Evolutionary conservation across 2,329 filamentous ascomycete genomes (phyloP).

Genomic region (Corniculantispora saksenae): DNA sequence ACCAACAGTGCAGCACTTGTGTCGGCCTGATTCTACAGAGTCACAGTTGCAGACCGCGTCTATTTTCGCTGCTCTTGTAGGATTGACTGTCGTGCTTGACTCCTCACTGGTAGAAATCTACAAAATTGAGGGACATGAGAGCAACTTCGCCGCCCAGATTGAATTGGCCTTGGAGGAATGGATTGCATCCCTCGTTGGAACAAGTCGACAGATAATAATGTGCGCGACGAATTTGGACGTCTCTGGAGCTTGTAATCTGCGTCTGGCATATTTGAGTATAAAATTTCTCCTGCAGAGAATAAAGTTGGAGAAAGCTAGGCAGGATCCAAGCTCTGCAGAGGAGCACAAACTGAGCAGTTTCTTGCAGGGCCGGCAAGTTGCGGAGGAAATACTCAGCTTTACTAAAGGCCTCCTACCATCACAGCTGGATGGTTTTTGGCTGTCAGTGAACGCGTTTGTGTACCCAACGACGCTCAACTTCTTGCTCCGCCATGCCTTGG

Average conservation of each 20-base stretch:
- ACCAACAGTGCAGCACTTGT: constrained; percentile 40
- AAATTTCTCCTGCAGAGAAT: constrained; percentile 50
- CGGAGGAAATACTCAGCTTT: constrained; percentile 51
- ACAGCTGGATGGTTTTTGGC: constrained; percentile 52
- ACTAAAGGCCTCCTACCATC: constrained; percentile 45
- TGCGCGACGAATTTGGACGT: constrained; percentile 42
- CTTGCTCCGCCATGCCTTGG: constrained; percentile 48
- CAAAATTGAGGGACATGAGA: constrained; percentile 32
- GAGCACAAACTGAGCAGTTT: constrained; percentile 34
- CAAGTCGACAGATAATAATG: constrained; percentile 42
- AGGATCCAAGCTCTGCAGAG: constrained; percentile 25
- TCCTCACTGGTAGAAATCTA: constrained; percentile 37
- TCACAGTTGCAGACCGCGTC: constrained; percentile 30
- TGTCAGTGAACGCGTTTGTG: constrained; percentile 48
- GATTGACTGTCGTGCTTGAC: constrained; percentile 43
- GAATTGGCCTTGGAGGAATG: constrained; percentile 44
- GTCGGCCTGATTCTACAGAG: constrained; percentile 23
- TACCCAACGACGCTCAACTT: constrained; percentile 53
- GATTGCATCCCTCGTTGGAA: constrained; percentile 43
- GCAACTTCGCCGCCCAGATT: constrained; percentile 31
- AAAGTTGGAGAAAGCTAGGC: constrained; percentile 43
- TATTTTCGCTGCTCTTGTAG: constrained; percentile 47
- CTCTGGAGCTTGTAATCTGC: constrained; percentile 52
- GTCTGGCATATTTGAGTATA: constrained; percentile 50
- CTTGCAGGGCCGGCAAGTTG: constrained; percentile 43